Evolutionary conservation across 371 early-diverging fungal genomes (phyloP).

Genomic region (Fennellomyces sp.): DNA sequence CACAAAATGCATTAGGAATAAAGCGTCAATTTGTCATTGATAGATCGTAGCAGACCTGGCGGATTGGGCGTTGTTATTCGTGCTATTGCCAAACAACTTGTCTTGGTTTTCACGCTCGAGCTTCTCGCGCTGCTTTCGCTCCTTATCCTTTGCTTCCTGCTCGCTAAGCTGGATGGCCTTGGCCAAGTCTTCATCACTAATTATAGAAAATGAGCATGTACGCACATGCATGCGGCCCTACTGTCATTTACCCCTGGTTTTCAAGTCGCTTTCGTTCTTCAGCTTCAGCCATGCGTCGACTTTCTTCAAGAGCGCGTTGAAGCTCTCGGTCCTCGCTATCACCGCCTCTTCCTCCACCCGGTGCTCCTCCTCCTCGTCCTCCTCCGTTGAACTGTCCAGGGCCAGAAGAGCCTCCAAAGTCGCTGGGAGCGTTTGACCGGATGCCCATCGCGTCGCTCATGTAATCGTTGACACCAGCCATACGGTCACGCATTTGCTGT

Average conservation of each 20-base stretch:
- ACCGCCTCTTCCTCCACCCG: constrained; percentile 11
- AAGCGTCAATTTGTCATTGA: too few relatives aligned
- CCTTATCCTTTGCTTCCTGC: constrained; percentile 43
- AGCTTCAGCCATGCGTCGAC: constrained; percentile 43
- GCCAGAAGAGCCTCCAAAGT: constrained; percentile 26
- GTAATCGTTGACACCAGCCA: constrained; percentile 49
- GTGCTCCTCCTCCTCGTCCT: too few relatives aligned
- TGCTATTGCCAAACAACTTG: constrained; percentile 35
- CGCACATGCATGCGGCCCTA: not conserved
- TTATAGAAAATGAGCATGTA: not conserved
- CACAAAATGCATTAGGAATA: not conserved
- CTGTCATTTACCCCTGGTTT: constrained; percentile 8
- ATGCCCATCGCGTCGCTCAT: constrained; percentile 35
- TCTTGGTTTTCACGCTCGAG: constrained; percentile 46
- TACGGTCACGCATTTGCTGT: constrained; percentile 65
- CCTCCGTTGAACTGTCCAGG: too few relatives aligned
- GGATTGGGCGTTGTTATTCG: constrained; percentile 14
- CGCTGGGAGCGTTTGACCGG: constrained; percentile 43
- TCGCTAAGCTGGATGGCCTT: constrained; percentile 47
- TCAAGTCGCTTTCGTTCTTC: constrained; percentile 34
- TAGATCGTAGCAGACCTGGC: not conserved
- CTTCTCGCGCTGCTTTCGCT: constrained; percentile 30
- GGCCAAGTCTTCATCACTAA: constrained; percentile 40
- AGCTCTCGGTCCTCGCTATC: constrained; percentile 81
- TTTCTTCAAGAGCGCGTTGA: constrained; percentile 83